phyloP scores from a whole-genome alignment of 495 filamentous ascomycete species.

The Neurospora sp. region DNA sequence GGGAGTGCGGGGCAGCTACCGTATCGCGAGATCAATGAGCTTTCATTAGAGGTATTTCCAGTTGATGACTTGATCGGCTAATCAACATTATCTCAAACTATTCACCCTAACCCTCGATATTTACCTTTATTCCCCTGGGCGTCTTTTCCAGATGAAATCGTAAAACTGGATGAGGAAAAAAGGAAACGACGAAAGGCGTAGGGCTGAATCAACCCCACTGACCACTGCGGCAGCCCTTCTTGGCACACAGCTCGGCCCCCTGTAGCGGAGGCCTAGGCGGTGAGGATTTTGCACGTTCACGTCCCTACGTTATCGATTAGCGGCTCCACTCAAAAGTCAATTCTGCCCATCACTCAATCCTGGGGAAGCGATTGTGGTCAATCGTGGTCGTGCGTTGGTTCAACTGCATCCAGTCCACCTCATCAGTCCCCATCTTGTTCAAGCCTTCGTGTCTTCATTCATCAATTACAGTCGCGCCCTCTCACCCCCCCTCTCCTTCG shows the following conservation, averaged over 20 bases:
- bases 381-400: background rate
- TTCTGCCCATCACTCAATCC: background rate
- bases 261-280: background rate
- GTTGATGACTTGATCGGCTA: background rate
- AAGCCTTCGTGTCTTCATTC: too few relatives aligned
- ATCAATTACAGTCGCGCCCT: background rate
- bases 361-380: background rate
- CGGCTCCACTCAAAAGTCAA: constrained; percentile 24
- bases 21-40: background rate
- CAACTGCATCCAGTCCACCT: background rate
- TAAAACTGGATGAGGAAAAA: background rate
- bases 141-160: background rate
- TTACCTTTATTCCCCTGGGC: background rate
- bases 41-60: background rate
- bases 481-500: background rate
- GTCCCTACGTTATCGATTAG: background rate
- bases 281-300: background rate
- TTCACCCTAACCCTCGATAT: background rate
- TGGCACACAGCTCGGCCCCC: background rate
- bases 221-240: background rate
- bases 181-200: background rate
- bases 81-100: background rate
- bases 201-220: background rate
- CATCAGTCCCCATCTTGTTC: background rate
- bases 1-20: background rate